Evolutionary conservation across 2,329 filamentous ascomycete species (phyloP).

Genomic region (Venturia effusa): DNA sequence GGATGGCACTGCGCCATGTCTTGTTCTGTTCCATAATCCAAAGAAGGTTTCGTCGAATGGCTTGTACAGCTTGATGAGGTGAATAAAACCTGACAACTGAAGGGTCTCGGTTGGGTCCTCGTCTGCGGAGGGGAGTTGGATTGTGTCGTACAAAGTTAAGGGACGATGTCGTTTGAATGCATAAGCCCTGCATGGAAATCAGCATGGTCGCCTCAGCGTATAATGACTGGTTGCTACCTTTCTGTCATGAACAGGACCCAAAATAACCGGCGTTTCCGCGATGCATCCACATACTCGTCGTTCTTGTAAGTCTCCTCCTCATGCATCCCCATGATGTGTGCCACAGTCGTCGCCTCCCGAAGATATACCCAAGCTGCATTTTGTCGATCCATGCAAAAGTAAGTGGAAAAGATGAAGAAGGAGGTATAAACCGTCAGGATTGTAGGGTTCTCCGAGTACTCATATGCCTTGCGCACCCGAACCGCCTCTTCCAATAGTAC

Average conservation of each 20-base stretch:
- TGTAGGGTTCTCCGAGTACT: conserved; percentile 46
- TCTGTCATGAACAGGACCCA: conserved; percentile 55
- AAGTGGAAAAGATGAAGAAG: conserved; percentile 50
- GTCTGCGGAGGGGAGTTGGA: conserved; percentile 40
- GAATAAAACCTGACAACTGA: conserved; percentile 47
- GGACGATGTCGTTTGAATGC: conserved; percentile 54
- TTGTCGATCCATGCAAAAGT: conserved; percentile 50
- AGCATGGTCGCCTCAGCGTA: not conserved
- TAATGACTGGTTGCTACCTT: conserved; percentile 28
- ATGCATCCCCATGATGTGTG: conserved; percentile 47
- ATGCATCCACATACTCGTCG: conserved; percentile 38
- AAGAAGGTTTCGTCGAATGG: conserved; percentile 55
- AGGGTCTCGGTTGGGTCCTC: conserved; percentile 42
- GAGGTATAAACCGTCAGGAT: conserved; percentile 49
- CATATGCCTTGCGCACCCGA: conserved; percentile 43
- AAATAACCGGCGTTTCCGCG: conserved; percentile 46
- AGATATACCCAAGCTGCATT: conserved; percentile 54
- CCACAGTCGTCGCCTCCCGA: conserved; percentile 49
- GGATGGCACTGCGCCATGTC: conserved; percentile 32
- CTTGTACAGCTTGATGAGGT: conserved; percentile 50
- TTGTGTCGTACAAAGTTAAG: conserved; percentile 49
- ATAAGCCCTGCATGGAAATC: conserved; percentile 40
- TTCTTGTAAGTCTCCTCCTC: conserved; percentile 45
- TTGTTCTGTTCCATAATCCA: conserved; percentile 46
- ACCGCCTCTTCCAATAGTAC: conserved; percentile 49